Evolutionary conservation across 768 basidiomycete species (phyloP), one percentile per base, ranked within the genome.

Genomic region (Russula dissimulans): DNA sequence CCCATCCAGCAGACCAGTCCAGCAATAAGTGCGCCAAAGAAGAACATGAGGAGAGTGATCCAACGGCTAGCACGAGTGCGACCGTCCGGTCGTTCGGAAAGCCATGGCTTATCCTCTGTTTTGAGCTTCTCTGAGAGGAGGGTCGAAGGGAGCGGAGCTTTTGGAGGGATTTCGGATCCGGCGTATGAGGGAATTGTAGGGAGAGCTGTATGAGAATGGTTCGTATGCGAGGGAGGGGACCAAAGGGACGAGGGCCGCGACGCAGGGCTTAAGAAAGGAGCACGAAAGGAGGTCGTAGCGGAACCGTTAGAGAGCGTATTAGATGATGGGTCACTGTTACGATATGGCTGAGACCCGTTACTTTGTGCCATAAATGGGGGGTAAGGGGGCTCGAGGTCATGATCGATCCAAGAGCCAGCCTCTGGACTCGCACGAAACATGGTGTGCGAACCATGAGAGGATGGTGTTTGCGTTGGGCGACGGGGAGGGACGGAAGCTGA

Each of bases 231-330:
- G 1, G 84, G 82, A 9, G 86, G 85, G 0, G 80, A 75, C 86
- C 86, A 87, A 0, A 85, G 76, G 2, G 79, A 81, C 4, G 78
- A 72, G 0, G 85, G 85, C n/a, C 86, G 78, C 0, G 83, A 85
- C 1, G 85, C 78, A 0, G 87, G 87, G 4, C 84, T 80, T 55
- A 87, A 80, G 73, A 87, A 87, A 1, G 87, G 84, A 0, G 80
- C 74, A 29, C 87, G 81, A 75, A 89, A 88, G 14, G 59, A 18
- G 4, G 50, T 11, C 7, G 52, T 44, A 15, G 32, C 45, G 7
- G 54, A 50, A 32, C 29, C 12, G 29, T 36, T 54, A n/a, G 46
- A 42, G 42, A 10, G 42, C 18, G 29, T 17, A 17, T 50, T 54
- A 4, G 41, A 44, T 7, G 54, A 45, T 14, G 54, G 43, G 6